phyloP scores from a whole-genome alignment of 148 eudicot genomes.

The Persicaria maculosa region DNA sequence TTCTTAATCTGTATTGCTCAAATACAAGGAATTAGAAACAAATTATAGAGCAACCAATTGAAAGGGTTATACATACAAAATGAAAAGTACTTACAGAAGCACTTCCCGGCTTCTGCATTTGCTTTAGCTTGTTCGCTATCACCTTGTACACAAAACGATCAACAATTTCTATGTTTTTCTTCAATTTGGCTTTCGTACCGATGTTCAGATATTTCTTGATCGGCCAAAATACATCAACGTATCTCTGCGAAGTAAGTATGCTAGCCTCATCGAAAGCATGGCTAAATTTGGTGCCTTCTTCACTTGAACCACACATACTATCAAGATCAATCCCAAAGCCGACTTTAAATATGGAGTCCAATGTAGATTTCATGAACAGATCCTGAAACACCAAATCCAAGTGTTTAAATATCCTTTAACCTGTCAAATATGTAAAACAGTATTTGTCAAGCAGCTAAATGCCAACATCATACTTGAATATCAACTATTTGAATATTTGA shows the following conservation, averaged over 20 bases:
- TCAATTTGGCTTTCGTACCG: constrained; percentile 50
- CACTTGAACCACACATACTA: too few species aligned
- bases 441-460: too few species aligned
- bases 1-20: constrained; percentile 23
- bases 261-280: too few species aligned
- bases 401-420: too few species aligned
- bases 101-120: not conserved
- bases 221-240: constrained; percentile 55
- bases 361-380: constrained; percentile 49
- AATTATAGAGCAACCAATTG: too few species aligned
- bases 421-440: not conserved
- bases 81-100: too few species aligned
- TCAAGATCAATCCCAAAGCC: constrained; percentile 35
- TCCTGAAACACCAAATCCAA: constrained; percentile 33
- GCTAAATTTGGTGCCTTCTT: too few species aligned
- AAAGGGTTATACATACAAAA: too few species aligned
- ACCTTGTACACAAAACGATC: constrained; percentile 42
- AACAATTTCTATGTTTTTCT: constrained; percentile 39
- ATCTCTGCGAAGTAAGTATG: constrained; percentile 25
- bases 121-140: constrained; percentile 38
- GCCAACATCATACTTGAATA: constrained; percentile 42
- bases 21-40: not conserved
- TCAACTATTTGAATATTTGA: constrained; percentile 33
- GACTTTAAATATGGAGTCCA: constrained; percentile 67
- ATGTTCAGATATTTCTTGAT: constrained; percentile 43